These are phyloP conservation scores for Solanum bulbocastanum DNA, from an alignment of 257 asterid species.

Conservation along the genomic window DNA sequence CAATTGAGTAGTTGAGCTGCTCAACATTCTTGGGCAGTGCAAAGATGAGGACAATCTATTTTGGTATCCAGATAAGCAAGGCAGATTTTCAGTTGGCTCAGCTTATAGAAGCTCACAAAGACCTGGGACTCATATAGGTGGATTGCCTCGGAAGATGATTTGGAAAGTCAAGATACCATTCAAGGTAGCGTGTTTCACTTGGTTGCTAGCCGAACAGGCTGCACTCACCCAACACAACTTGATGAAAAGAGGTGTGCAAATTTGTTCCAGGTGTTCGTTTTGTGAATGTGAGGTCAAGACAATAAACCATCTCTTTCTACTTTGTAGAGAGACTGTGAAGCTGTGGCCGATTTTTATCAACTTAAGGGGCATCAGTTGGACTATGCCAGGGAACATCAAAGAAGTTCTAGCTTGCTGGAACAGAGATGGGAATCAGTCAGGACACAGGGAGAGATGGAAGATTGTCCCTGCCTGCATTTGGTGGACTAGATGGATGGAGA, in stretches of 20 bases:
- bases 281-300: not conserved
- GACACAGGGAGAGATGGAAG: too few relatives aligned
- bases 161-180: not conserved
- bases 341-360: not conserved
- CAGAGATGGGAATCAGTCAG: not conserved
- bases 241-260: not conserved
- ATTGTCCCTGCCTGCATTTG: too few relatives aligned
- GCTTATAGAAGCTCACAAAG: not conserved
- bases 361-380: not conserved
- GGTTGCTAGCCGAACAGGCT: not conserved
- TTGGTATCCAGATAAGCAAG: not conserved
- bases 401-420: not conserved
- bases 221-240: not conserved
- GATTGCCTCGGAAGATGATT: not conserved
- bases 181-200: not conserved
- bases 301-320: not conserved
- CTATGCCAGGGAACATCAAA: not conserved
- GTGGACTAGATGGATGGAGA: too few relatives aligned
- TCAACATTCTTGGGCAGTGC: not conserved
- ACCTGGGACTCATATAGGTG: not conserved
- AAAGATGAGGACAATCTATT: not conserved
- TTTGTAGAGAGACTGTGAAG: not conserved
- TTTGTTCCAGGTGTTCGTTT: not conserved
- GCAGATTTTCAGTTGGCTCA: not conserved
- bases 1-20: not conserved